phyloP scores from a whole-genome alignment of 2,329 filamentous ascomycete genomes.

The Pseudogymnoascus sp. region DNA sequence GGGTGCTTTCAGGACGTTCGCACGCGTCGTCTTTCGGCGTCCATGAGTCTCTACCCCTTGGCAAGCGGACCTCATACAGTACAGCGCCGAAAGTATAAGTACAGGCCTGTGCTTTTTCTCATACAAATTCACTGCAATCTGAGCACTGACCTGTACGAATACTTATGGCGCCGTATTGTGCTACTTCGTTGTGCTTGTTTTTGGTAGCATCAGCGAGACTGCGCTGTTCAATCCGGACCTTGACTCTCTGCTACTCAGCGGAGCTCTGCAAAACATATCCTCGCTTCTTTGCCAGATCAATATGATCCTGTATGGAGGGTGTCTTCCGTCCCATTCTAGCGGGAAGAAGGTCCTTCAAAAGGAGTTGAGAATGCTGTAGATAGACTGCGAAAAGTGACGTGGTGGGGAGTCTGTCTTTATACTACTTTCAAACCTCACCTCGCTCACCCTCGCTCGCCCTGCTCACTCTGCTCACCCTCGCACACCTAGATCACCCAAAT shows the following conservation, averaged over 20 bases:
- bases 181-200: too few species aligned
- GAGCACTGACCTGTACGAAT: too few species aligned
- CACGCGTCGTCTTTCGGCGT: neutral
- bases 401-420: neutral
- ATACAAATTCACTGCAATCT: too few species aligned
- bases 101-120: constrained; percentile 7
- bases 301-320: too few species aligned
- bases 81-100: neutral
- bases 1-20: constrained; percentile 8
- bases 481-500: neutral
- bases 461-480: neutral
- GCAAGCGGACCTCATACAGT: neutral
- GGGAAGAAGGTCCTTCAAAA: neutral
- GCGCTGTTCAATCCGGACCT: too few species aligned
- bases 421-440: neutral
- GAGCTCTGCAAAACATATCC: too few species aligned
- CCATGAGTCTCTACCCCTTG: constrained; percentile 4
- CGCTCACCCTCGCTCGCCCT: too few species aligned
- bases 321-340: too few species aligned
- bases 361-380: neutral
- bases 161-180: too few species aligned
- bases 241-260: too few species aligned
- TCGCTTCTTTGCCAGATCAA: too few species aligned
- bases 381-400: neutral
- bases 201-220: too few species aligned